Evolutionary conservation across 2,329 filamentous ascomycete genomes (phyloP).

Genomic region (Calonectria fujianensis): DNA sequence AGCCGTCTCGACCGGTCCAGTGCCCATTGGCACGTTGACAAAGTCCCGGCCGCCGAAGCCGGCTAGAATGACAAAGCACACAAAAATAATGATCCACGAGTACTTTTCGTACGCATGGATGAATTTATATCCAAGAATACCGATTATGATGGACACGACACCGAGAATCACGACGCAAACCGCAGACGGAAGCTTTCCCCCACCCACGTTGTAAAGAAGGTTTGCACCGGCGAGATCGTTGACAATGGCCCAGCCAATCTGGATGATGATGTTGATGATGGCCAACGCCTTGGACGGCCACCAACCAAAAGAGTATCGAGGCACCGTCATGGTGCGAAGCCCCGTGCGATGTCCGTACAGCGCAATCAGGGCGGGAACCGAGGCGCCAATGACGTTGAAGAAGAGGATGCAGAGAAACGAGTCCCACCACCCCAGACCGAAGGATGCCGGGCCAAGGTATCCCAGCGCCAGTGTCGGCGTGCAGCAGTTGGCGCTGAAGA

Average conservation of each 20-base stretch:
- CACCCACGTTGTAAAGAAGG: slow-evolving; percentile 4
- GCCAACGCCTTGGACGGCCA: neutral
- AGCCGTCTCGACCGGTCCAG: neutral
- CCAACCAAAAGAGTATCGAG: slow-evolving; percentile 16
- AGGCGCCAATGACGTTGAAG: slow-evolving; percentile 8
- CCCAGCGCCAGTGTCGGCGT: slow-evolving; percentile 10
- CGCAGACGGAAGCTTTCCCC: slow-evolving; percentile 1
- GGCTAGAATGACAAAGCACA: neutral
- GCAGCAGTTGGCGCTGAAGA: slow-evolving; percentile 17
- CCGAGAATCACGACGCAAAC: slow-evolving; percentile 12
- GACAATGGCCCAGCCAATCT: slow-evolving; percentile 23
- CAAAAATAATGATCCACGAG: slow-evolving; percentile 2
- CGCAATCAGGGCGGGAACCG: neutral
- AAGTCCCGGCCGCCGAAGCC: slow-evolving; percentile 1
- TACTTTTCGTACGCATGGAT: slow-evolving; percentile 17
- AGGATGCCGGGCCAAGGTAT: neutral
- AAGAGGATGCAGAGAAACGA: slow-evolving; percentile 14
- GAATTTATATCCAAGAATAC: slow-evolving; percentile 6
- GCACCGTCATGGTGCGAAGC: slow-evolving; percentile 16
- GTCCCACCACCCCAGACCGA: slow-evolving; percentile 19
- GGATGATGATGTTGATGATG: slow-evolving; percentile 6
- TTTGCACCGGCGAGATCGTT: slow-evolving; percentile 5
- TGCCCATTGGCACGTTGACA: slow-evolving; percentile 23
- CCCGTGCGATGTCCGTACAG: slow-evolving; percentile 6
- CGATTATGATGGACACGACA: neutral